phyloP scores from a whole-genome alignment of 2,329 filamentous ascomycete species.

The Nigrospora oryzae region DNA sequence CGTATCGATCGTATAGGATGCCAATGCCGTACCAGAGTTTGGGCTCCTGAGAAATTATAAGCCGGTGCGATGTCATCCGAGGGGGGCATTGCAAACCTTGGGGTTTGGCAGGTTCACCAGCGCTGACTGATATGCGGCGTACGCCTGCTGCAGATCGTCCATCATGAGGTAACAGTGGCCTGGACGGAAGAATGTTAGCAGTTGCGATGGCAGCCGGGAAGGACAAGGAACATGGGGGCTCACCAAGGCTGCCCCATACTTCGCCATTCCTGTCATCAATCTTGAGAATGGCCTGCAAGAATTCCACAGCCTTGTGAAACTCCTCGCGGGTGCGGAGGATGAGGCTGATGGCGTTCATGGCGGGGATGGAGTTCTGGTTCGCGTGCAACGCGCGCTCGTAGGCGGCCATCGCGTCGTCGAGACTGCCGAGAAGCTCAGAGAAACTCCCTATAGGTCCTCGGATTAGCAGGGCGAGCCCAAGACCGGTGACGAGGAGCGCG shows the following conservation, averaged over 20 bases:
- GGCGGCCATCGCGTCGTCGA: constrained; percentile 80
- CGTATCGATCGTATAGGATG: constrained; percentile 93
- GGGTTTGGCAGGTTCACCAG: constrained; percentile 87
- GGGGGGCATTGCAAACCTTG: constrained; percentile 52
- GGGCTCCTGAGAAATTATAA: constrained; percentile 57
- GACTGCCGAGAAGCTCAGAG: constrained; percentile 78
- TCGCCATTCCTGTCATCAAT: constrained; percentile 85
- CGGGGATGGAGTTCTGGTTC: constrained; percentile 80
- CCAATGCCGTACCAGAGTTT: constrained; percentile 99
- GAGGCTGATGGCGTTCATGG: constrained; percentile 90
- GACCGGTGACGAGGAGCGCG: neutral
- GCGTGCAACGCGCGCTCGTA: constrained; percentile 86
- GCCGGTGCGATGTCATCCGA: constrained; percentile 1
- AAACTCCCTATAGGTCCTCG: constrained; percentile 55
- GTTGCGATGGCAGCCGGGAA: neutral
- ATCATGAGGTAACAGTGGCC: constrained; percentile 99
- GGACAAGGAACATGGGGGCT: constrained; percentile 14
- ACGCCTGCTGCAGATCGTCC: constrained; percentile 94
- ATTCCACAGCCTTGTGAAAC: constrained; percentile 90
- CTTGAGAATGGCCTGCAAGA: constrained; percentile 82
- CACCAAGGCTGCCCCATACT: constrained; percentile 92
- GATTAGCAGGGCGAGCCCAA: neutral
- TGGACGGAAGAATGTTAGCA: constrained; percentile 26
- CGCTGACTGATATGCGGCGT: constrained; percentile 92
- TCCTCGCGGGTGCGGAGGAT: constrained; percentile 89